Conservation (phyloP, 2,329 filamentous ascomycete species). For the Talaromyces albobiverticillius region DNA sequence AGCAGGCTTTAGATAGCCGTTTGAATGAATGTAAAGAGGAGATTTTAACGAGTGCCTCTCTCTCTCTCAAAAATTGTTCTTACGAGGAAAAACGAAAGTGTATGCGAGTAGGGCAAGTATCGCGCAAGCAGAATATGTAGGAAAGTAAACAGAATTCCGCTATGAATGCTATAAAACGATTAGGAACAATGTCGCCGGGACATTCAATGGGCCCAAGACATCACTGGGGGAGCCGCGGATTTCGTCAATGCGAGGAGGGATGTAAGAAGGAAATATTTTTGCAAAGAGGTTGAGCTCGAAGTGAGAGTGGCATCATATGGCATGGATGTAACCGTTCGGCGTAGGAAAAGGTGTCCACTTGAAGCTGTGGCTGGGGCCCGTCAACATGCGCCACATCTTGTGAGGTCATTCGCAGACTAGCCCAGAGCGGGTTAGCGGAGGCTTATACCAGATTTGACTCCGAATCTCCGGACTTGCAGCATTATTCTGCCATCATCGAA, state of each 20-base stretch:
- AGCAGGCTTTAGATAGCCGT: too few species aligned
- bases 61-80: background rate
- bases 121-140: too few species aligned
- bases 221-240: background rate
- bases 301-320: too few species aligned
- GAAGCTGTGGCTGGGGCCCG: too few species aligned
- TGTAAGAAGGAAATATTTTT: background rate
- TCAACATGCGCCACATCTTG: background rate
- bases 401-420: too few species aligned
- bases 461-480: too few species aligned
- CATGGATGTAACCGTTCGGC: too few species aligned
- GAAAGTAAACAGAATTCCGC: background rate
- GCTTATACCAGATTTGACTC: background rate
- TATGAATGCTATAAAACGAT: slow-evolving; percentile 8
- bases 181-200: slow-evolving; percentile 15
- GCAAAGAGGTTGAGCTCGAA: background rate
- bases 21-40: background rate
- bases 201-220: slow-evolving; percentile 11
- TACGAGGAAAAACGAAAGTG: background rate
- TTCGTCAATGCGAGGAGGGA: background rate
- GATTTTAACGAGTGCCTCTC: background rate
- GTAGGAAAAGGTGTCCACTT: background rate
- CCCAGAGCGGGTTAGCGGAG: background rate
- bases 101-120: background rate
- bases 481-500: too few species aligned